phyloP scores from a whole-genome alignment of 805 yeast species.

The Wickerhamiella brachini region DNA sequence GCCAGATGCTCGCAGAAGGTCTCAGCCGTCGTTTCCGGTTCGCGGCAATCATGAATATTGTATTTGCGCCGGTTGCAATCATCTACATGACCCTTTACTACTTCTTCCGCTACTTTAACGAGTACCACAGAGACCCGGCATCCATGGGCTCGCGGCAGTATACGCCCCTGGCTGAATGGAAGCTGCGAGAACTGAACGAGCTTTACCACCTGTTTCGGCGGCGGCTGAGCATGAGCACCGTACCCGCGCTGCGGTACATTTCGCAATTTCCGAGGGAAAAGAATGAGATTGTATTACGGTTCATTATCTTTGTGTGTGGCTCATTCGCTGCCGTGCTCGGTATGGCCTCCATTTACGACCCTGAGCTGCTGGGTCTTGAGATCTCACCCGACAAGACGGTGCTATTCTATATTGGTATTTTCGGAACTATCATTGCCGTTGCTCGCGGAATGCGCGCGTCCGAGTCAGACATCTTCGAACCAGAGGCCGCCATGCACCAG shows the following conservation, averaged over 20 bases:
- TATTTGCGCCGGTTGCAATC: conserved; percentile 76
- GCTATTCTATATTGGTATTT: conserved; percentile 71
- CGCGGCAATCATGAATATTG: conserved; percentile 74
- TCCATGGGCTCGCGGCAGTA: conserved; percentile 73
- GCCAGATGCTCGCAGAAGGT: conserved; percentile 54
- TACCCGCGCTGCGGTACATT: conserved; percentile 69
- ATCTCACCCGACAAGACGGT: conserved; percentile 68
- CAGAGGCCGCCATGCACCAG: conserved; percentile 69
- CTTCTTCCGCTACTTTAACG: conserved; percentile 85
- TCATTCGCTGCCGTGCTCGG: conserved; percentile 83
- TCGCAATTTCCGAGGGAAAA: conserved; percentile 84
- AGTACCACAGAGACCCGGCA: conserved; percentile 78
- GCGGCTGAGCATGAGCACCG: conserved; percentile 62
- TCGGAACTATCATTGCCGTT: conserved; percentile 82
- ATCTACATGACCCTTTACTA: conserved; percentile 69
- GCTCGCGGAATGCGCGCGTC: conserved; percentile 57
- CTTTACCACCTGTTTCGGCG: conserved; percentile 75
- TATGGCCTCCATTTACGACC: conserved; percentile 61
- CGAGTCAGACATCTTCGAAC: conserved; percentile 69
- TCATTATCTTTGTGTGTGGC: conserved; percentile 65
- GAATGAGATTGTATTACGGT: conserved; percentile 40
- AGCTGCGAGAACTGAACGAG: conserved; percentile 85
- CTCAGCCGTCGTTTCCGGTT: conserved; percentile 66
- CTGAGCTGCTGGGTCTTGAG: conserved; percentile 83
- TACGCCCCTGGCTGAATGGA: conserved; percentile 93